Evolutionary conservation across 1,284 basidiomycete species (phyloP), one percentile per base, ranked within the genome.

Genomic region (Trichosporon coremiiforme): DNA sequence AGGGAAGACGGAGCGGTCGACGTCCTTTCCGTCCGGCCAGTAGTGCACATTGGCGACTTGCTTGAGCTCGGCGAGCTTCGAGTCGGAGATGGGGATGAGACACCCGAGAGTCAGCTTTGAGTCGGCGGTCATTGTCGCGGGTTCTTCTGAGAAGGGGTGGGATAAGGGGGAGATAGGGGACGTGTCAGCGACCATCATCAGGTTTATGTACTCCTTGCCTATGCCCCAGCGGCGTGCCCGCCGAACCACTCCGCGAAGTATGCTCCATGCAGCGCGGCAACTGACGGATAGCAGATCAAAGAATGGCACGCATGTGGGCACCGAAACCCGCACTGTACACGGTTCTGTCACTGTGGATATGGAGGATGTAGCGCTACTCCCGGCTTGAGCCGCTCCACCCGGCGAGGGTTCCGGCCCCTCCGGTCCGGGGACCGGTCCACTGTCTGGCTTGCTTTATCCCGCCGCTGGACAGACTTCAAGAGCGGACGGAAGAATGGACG

Each of bases 41-140:
- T 62, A 62, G 57, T 35, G 31, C 17, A 62, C 57, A 4, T 33
- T 35, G 15, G 57, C 57, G 57, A 62, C 57, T 7, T 7, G 12
- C 31, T n/a, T 1, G 15, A 62, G 57, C 57, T 62, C 57, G 7
- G 31, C 31, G 31, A 33, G 57, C 57, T 62, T 62, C 20, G 15
- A 13, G 57, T 62, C 57, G 17, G 57, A 62, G 57, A 62, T 62
- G 15, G 57, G 57, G 17, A 62, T 33, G 10, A 62, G 57, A 29
- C 57, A 62, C 6, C 57, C 57, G 31, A 62, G 57, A 8, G 57
- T 62, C 57, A 62, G 57, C 57, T 62, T 62, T 31, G 57, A 35
- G 57, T 62, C 57, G 17, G 57, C 57, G 8, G 57, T 62, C 57
- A 62, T 62, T 4, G 12, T 33, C 12, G 9, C 13, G 9, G 1